Evolutionary conservation across 768 basidiomycete species (phyloP), one percentile per base, ranked within the genome.

Genomic region (Hypsizygus marmoreus): DNA sequence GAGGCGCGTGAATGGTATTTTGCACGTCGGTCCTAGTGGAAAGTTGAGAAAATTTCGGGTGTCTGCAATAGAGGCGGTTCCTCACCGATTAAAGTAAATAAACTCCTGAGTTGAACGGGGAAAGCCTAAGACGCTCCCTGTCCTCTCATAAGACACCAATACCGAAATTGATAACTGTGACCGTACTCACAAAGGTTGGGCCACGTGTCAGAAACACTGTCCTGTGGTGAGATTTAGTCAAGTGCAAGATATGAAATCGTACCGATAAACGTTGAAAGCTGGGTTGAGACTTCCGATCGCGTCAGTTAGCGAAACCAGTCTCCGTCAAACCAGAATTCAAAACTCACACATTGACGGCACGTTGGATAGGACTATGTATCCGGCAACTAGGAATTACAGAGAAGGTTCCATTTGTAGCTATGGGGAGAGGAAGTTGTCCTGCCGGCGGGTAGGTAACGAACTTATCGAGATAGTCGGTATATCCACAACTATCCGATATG

Each of bases 61-160:
- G n/a, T n/a, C n/a, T n/a, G n/a, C n/a, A n/a, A n/a, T n/a, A n/a
- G n/a, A n/a, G n/a, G n/a, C n/a, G n/a, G n/a, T n/a, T 16, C 33
- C 66, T 35, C 45, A 72, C 72, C 76, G 61, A 43, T 80, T 79
- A 63, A 80, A 80, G 56, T 79, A 80, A 24, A 79, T 64, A 49
- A 80, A 80, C 49, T 80, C 61, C 55, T 80, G 77, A 2, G 76
- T 80, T 6, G 75, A 71, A 11, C 77, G 73, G n/a, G 85, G 84
- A 71, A 83, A 86, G 6, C 86, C 86, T 14, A 86, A 75, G 17
- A 86, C 84, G 45, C 74, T 76, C 76, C 76, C 75, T 75, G 33
- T 16, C 9, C 12, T 6, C 39, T 10, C 3, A 36, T n/a, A n/a
- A n/a, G n/a, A n/a, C 24, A 24, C 26, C 16, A 30, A 26, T 13